Percentiles rank a stretch among this genome's conserved stretches.
phyloP scores from a whole-genome alignment of 495 filamentous ascomycete genomes.

The Annulohypoxylon nitens region DNA sequence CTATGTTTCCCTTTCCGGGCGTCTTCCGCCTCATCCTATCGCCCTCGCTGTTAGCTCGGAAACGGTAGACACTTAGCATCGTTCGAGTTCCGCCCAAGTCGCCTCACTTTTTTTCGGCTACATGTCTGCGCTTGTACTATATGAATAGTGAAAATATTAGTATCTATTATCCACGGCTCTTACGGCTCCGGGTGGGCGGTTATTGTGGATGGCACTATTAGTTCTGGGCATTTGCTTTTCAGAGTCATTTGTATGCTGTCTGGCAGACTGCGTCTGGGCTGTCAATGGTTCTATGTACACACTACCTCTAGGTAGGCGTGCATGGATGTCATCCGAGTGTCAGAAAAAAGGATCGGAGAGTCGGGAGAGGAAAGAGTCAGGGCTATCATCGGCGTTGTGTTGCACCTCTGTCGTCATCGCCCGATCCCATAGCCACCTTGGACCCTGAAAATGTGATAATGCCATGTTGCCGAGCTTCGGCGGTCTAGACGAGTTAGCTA shows the following conservation, averaged over 20 bases:
- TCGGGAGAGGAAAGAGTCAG: background rate
- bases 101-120: conserved; percentile 21
- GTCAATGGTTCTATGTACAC: conserved; percentile 28
- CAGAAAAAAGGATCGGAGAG: conserved; percentile 12
- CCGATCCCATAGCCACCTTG: conserved; percentile 30
- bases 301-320: background rate
- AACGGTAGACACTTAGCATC: conserved; percentile 13
- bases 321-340: conserved; percentile 19
- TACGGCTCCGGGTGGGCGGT: conserved; percentile 1
- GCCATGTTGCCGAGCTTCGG: conserved; percentile 34
- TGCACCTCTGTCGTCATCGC: conserved; percentile 44
- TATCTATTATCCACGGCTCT: background rate
- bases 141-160: background rate
- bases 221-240: conserved; percentile 27
- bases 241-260: too few relatives aligned
- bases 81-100: conserved; percentile 18
- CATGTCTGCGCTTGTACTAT: background rate
- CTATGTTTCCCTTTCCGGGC: background rate
- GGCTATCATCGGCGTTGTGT: conserved; percentile 47
- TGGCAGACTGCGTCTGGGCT: too few relatives aligned
- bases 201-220: conserved; percentile 19
- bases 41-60: conserved; percentile 42
- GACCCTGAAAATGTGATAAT: conserved; percentile 32
- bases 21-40: conserved; percentile 19
- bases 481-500: conserved; percentile 19